Evolutionary conservation across 164 flowering plant genomes (phyloP).

Genomic region (Berberis thunbergii): DNA sequence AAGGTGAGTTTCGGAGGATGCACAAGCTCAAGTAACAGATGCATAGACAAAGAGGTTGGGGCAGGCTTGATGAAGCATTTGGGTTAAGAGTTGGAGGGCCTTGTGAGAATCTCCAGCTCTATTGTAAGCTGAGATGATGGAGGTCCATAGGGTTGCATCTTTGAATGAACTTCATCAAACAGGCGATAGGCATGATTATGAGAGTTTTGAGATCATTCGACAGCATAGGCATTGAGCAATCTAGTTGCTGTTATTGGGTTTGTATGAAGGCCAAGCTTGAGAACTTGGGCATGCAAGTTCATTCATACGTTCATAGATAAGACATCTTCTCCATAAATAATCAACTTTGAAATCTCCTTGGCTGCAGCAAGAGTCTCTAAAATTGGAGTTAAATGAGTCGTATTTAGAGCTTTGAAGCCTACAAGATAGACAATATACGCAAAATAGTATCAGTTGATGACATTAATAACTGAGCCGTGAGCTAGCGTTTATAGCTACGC

Average conservation of each 20-base stretch:
- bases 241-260: conserved; percentile 19
- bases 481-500: too few relatives aligned
- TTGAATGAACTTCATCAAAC: conserved; percentile 27
- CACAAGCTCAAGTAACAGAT: conserved; percentile 23
- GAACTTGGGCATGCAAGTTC: conserved; percentile 13
- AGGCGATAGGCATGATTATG: conserved; percentile 20
- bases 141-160: conserved; percentile 34
- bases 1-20: conserved; percentile 1
- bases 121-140: conserved; percentile 27
- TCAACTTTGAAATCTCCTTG: too few relatives aligned
- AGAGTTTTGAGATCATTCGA: conserved; percentile 6
- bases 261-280: conserved; percentile 31
- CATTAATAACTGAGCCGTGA: too few relatives aligned
- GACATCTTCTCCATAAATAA: neutral
- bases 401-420: too few relatives aligned
- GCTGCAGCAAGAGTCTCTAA: too few relatives aligned
- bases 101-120: conserved; percentile 10
- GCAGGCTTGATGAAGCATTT: conserved; percentile 14
- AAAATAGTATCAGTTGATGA: too few relatives aligned
- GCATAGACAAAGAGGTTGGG: conserved; percentile 26
- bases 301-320: neutral
- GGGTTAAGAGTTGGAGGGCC: conserved; percentile 28
- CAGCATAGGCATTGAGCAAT: conserved; percentile 20
- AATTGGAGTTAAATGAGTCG: too few relatives aligned
- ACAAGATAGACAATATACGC: too few relatives aligned